phyloP scores from a whole-genome alignment of 2,329 filamentous ascomycete genomes.

The Alternaria viburni region DNA sequence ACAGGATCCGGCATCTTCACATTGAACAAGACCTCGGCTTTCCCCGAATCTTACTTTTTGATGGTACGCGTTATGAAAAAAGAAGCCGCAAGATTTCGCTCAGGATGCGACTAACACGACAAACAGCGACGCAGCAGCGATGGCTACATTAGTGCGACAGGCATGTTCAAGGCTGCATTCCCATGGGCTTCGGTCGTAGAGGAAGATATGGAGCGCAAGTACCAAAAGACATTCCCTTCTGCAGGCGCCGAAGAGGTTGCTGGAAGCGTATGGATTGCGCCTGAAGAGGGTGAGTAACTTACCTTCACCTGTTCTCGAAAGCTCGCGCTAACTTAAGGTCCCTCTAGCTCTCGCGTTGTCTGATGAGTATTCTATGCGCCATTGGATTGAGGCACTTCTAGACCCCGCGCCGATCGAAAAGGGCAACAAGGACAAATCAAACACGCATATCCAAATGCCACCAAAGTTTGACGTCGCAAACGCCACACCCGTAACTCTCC shows the following conservation, averaged over 20 bases:
- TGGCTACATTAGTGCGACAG: conserved; percentile 83
- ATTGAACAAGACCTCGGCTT: conserved; percentile 63
- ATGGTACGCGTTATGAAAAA: conserved; percentile 66
- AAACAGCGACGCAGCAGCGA: conserved; percentile 77
- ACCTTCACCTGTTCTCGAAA: not conserved
- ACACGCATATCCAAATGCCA: conserved; percentile 75
- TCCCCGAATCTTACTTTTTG: conserved; percentile 91
- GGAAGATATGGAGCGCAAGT: conserved; percentile 77
- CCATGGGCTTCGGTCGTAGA: conserved; percentile 76
- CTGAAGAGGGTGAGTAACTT: conserved; percentile 65
- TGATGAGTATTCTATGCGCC: conserved; percentile 81
- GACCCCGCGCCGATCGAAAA: conserved; percentile 82
- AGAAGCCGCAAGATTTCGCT: conserved; percentile 4
- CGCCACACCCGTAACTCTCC: conserved; percentile 28
- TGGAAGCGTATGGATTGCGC: conserved; percentile 95
- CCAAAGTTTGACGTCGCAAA: conserved; percentile 74
- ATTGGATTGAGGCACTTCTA: conserved; percentile 91
- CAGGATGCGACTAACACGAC: conserved; percentile 35
- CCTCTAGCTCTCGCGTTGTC: conserved; percentile 78
- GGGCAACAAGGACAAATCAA: conserved; percentile 70
- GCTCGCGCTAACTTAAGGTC: conserved; percentile 25
- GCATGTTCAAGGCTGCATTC: conserved; percentile 92
- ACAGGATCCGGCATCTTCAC: conserved; percentile 89
- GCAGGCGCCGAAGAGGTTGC: conserved; percentile 92
- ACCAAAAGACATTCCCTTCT: conserved; percentile 80